Evolutionary conservation across 73 alveolate species (phyloP).

Genomic region (Tetrahymena malaccensis): DNA sequence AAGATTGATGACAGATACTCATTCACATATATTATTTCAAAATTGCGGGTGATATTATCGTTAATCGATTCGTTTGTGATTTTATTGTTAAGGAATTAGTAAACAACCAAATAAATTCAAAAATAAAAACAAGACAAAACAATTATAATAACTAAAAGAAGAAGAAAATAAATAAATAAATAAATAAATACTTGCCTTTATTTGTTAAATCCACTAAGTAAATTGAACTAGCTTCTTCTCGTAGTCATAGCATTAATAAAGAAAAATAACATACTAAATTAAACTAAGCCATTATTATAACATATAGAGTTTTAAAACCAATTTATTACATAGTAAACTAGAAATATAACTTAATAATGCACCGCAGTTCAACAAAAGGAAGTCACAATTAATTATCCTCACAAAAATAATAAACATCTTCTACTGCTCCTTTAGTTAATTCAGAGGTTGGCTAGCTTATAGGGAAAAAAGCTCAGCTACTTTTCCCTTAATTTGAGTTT

Average conservation of each 20-base stretch:
- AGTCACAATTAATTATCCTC: background rate
- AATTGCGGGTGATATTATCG: conserved; percentile 1
- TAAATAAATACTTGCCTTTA: background rate
- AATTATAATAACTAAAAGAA: background rate
- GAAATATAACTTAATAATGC: background rate
- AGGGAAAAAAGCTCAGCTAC: background rate
- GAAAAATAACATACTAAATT: background rate
- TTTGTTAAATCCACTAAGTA: background rate
- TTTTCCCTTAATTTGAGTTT: background rate
- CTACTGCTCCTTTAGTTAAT: background rate
- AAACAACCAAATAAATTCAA: background rate
- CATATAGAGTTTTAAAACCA: background rate
- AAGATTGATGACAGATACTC: background rate
- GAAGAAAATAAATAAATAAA: background rate
- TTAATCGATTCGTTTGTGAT: background rate
- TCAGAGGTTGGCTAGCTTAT: background rate
- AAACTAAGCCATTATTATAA: background rate
- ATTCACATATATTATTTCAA: background rate
- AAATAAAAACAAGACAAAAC: background rate
- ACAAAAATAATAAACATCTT: background rate
- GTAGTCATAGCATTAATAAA: background rate
- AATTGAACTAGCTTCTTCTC: background rate
- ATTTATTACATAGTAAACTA: background rate
- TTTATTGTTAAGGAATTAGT: background rate
- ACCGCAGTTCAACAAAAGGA: background rate